Conservation (phyloP, 73 alveolate species). For the Symbiodinium pilosum region DNA sequence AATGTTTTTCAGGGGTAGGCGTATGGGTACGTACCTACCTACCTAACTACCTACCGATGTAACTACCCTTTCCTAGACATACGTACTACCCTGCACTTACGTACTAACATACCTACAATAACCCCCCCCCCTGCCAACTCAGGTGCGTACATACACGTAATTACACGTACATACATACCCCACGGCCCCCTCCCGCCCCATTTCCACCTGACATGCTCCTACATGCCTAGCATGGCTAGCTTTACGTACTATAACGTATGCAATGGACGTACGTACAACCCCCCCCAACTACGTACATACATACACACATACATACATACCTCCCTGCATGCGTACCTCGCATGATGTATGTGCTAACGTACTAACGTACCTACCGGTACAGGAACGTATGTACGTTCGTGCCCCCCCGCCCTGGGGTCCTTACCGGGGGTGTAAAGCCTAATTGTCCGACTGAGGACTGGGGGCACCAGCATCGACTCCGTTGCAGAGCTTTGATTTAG, state of each 20-base stretch:
- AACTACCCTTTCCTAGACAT: too few species aligned
- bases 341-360: background rate
- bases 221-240: background rate
- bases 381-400: background rate
- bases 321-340: background rate
- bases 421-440: background rate
- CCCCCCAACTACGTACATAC: background rate
- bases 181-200: background rate
- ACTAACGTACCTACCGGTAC: background rate
- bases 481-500: background rate
- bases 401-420: background rate
- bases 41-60: too few species aligned
- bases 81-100: background rate
- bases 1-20: too few species aligned
- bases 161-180: background rate
- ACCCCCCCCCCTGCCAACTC: too few species aligned
- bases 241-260: background rate
- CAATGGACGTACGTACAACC: background rate
- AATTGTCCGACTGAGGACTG: background rate
- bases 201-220: background rate
- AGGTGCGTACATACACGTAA: too few species aligned
- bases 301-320: background rate
- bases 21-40: too few species aligned
- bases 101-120: too few species aligned
- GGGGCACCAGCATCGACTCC: constrained; percentile 16